These are phyloP conservation scores for Talaromyces amestolkiae DNA, from an alignment of 2,329 filamentous ascomycete genomes.

Conservation along the genomic window DNA sequence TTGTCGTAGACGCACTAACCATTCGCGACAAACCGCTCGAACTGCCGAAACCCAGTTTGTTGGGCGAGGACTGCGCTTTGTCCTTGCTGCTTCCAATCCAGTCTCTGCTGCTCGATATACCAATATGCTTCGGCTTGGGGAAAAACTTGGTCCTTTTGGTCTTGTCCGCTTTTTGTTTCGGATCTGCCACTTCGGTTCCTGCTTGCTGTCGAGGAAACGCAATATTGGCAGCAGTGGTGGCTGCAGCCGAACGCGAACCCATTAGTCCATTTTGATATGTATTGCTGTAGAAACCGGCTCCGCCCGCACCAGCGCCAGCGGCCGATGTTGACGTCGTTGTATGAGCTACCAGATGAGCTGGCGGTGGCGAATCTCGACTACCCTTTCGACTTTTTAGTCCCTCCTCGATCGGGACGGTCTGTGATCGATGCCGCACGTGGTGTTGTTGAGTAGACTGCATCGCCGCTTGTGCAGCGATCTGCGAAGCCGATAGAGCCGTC, in stretches of 20 bases:
- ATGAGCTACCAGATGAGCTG: slow-evolving; percentile 30
- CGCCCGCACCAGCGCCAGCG: neutral
- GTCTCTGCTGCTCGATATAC: slow-evolving; percentile 60
- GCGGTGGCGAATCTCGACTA: slow-evolving; percentile 36
- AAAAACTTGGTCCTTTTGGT: slow-evolving; percentile 66
- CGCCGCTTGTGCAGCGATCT: slow-evolving; percentile 65
- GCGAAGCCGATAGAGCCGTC: slow-evolving; percentile 55
- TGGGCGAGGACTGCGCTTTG: slow-evolving; percentile 58
- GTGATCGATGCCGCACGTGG: slow-evolving; percentile 54
- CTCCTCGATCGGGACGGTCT: slow-evolving; percentile 49
- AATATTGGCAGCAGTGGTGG: slow-evolving; percentile 61
- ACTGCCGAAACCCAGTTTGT: slow-evolving; percentile 52
- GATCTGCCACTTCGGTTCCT: slow-evolving; percentile 26
- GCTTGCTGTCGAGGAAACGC: slow-evolving; percentile 55
- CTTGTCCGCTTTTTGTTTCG: slow-evolving; percentile 57
- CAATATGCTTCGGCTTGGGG: slow-evolving; percentile 65
- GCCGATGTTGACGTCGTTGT: slow-evolving; percentile 21
- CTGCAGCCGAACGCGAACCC: slow-evolving; percentile 53
- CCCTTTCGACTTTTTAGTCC: slow-evolving; percentile 29
- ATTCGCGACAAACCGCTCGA: slow-evolving; percentile 53
- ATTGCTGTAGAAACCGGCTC: slow-evolving; percentile 25
- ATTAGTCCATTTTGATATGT: slow-evolving; percentile 53
- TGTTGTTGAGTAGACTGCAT: slow-evolving; percentile 51
- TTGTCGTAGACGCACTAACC: slow-evolving; percentile 61
- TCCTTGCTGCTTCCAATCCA: slow-evolving; percentile 37